phyloP scores from a whole-genome alignment of 805 yeast genomes.

The Candida tallmaniae region DNA sequence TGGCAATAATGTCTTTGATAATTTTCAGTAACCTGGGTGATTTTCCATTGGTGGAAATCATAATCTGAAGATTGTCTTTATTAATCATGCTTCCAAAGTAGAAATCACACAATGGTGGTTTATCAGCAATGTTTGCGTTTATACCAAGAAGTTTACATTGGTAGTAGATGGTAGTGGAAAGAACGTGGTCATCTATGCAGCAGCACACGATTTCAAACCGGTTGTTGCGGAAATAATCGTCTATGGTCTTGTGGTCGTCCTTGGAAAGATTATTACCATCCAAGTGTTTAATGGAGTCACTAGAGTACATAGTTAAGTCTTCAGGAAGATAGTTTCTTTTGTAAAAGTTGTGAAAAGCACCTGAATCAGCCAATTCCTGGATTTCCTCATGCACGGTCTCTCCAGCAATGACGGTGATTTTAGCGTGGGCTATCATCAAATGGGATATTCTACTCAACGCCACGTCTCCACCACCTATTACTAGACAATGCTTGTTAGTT shows the following conservation, averaged over 20 bases:
- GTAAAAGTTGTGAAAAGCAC: constrained; percentile 39
- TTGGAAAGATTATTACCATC: constrained; percentile 3
- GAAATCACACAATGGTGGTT: constrained; percentile 79
- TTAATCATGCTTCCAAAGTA: constrained; percentile 78
- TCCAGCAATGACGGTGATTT: constrained; percentile 59
- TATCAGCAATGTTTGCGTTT: constrained; percentile 78
- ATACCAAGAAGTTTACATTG: constrained; percentile 41
- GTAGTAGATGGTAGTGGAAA: constrained; percentile 55
- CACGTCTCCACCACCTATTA: constrained; percentile 77
- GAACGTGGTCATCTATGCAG: constrained; percentile 67
- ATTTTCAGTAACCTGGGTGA: constrained; percentile 68
- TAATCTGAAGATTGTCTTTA: constrained; percentile 68
- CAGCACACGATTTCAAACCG: constrained; percentile 65
- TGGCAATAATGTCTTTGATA: constrained; percentile 50
- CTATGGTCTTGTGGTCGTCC: constrained; percentile 24
- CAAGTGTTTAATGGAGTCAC: constrained; percentile 1
- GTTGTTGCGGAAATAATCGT: constrained; percentile 28
- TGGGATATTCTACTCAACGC: constrained; percentile 68
- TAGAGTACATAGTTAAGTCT: constrained; percentile 47
- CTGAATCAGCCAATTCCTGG: constrained; percentile 23
- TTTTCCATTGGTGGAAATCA: constrained; percentile 81
- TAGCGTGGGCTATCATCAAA: constrained; percentile 64
- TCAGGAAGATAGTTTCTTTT: constrained; percentile 40
- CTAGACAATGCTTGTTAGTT: constrained; percentile 57
- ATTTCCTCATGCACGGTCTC: constrained; percentile 25